Percentiles rank a stretch among this genome's conserved stretches.
Conservation (phyloP, 331 rosid genomes). For the Arachis monticola region DNA sequence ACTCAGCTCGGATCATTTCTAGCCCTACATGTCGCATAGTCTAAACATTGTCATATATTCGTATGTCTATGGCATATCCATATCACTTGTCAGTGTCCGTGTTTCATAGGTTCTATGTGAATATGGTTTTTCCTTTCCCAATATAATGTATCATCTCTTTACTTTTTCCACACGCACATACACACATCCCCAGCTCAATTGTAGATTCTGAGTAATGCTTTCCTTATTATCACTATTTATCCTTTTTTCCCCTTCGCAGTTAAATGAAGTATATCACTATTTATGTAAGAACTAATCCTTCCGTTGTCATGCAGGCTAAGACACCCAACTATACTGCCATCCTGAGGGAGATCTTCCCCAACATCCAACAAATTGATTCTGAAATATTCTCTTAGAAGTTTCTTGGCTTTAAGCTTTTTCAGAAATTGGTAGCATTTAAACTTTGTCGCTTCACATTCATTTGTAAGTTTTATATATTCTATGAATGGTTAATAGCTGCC, state of each 20-base stretch:
- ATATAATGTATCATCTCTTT: conserved; percentile 11
- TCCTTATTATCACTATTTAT: not conserved
- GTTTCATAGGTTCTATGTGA: not conserved
- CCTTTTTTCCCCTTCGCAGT: no score
- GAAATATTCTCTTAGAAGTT: conserved; percentile 58
- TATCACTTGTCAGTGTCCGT: no score
- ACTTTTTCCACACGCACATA: not conserved
- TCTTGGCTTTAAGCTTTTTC: conserved; percentile 36
- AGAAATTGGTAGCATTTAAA: conserved; percentile 38
- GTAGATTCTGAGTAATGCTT: conserved; percentile 21
- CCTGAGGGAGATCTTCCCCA: conserved; percentile 65
- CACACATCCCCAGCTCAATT: not conserved
- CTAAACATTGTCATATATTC: no score
- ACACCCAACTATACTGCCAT: conserved; percentile 54
- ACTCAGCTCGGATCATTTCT: no score
- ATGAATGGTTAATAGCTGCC: conserved; percentile 7
- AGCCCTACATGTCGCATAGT: no score
- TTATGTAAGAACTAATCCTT: conserved; percentile 23
- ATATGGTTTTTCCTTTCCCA: conserved; percentile 26
- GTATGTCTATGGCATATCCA: no score
- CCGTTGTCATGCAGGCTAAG: conserved; percentile 67
- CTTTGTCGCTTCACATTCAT: conserved; percentile 23
- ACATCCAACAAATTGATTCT: conserved; percentile 85
- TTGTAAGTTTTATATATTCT: conserved; percentile 38
- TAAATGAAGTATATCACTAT: no score